phyloP scores from a whole-genome alignment of 768 basidiomycete species.

The Zangia roseola region DNA sequence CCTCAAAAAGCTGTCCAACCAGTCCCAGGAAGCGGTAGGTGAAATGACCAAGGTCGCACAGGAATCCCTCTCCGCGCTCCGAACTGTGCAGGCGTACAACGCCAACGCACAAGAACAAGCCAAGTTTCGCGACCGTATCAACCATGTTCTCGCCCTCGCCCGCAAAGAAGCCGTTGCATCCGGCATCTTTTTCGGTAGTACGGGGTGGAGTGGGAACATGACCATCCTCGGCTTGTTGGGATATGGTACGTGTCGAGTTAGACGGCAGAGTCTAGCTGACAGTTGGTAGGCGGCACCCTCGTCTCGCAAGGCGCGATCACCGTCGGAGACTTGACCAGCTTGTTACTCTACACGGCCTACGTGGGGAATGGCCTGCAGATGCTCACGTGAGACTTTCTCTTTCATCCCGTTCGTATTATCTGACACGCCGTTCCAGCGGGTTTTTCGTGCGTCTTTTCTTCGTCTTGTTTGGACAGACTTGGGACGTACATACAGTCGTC shows the following conservation, averaged over 20 bases:
- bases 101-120: slow-evolving; percentile 72
- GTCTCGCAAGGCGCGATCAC: slow-evolving; percentile 87
- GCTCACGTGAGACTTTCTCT: slow-evolving; percentile 56
- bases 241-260: slow-evolving; percentile 59
- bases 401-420: background rate
- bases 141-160: slow-evolving; percentile 68
- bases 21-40: slow-evolving; percentile 92
- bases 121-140: slow-evolving; percentile 70
- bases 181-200: slow-evolving; percentile 90
- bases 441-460: slow-evolving; percentile 36
- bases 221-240: slow-evolving; percentile 86
- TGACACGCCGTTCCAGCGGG: slow-evolving; percentile 25
- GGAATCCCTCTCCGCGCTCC: slow-evolving; percentile 83
- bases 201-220: slow-evolving; percentile 91
- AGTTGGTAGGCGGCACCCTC: slow-evolving; percentile 72
- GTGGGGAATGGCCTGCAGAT: slow-evolving; percentile 79
- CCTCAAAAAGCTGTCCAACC: slow-evolving; percentile 84
- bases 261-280: background rate
- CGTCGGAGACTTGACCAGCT: slow-evolving; percentile 87
- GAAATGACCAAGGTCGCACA: slow-evolving; percentile 92
- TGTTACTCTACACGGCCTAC: slow-evolving; percentile 89
- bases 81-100: slow-evolving; percentile 92
- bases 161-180: slow-evolving; percentile 87
- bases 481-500: slow-evolving; percentile 56
- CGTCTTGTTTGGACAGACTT: background rate